Evolutionary conservation across 306 rosid genomes (phyloP).

Genomic region (Astragalus membranaceus): DNA sequence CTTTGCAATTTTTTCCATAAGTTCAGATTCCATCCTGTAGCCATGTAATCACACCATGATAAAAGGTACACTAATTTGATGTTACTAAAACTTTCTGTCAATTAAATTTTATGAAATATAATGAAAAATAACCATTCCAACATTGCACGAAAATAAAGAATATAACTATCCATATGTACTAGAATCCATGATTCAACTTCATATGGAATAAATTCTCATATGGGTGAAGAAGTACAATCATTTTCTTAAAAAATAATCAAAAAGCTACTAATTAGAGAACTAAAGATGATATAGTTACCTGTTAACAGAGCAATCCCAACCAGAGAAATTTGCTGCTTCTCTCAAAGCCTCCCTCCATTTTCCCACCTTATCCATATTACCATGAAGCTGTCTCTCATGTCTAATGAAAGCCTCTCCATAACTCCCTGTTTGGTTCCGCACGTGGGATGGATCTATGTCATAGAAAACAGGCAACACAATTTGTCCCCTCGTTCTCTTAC

Average conservation of each 20-base stretch:
- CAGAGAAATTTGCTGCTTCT: constrained; percentile 36
- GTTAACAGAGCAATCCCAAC: constrained; percentile 36
- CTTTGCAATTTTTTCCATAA: constrained; percentile 8
- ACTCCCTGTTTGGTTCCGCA: constrained; percentile 12
- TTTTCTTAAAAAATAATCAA: no score
- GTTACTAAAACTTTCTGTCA: background rate
- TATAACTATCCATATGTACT: no score
- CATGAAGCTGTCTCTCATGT: background rate
- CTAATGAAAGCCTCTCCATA: constrained; percentile 9
- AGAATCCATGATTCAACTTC: no score
- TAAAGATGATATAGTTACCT: constrained; percentile 1
- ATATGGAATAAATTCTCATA: no score
- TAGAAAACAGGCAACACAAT: constrained; percentile 16
- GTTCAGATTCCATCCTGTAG: constrained; percentile 20
- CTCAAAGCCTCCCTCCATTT: constrained; percentile 23
- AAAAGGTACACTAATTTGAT: no score
- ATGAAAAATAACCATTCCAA: background rate
- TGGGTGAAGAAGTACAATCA: no score
- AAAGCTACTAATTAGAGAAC: background rate
- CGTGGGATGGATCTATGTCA: background rate
- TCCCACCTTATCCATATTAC: background rate
- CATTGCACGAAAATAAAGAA: no score
- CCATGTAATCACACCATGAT: no score
- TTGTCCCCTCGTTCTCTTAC: background rate
- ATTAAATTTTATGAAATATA: background rate